Percentiles rank a stretch among this genome's conserved stretches.
These are phyloP conservation scores for Massariosphaeria phaeospora DNA, from an alignment of 495 filamentous ascomycete genomes.

Conservation along the genomic window DNA sequence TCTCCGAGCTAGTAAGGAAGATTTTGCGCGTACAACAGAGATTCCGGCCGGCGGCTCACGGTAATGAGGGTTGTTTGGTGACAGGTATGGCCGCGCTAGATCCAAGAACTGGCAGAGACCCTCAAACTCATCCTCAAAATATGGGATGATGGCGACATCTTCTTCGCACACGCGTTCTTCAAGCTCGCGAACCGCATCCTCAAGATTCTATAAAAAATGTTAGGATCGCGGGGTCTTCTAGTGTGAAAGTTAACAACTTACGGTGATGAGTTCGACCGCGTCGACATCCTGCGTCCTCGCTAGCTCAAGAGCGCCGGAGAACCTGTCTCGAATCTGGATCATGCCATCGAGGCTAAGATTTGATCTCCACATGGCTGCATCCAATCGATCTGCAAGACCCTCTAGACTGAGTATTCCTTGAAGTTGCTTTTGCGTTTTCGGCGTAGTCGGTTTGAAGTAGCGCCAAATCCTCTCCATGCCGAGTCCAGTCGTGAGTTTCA, in stretches of 20 bases:
- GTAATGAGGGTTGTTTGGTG: no score
- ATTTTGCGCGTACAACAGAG: constrained; percentile 2
- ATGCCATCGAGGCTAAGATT: constrained; percentile 25
- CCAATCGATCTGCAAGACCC: constrained; percentile 67
- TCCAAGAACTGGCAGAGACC: constrained; percentile 56
- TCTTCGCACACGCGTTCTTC: constrained; percentile 20
- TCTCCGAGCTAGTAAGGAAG: constrained; percentile 21
- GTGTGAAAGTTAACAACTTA: constrained; percentile 8
- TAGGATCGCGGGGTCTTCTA: no score
- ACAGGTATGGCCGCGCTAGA: constrained; percentile 10
- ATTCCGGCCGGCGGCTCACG: constrained; percentile 3
- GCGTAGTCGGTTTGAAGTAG: constrained; percentile 60
- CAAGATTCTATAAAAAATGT: constrained; percentile 19
- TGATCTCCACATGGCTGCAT: constrained; percentile 52
- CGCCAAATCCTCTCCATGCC: constrained; percentile 85
- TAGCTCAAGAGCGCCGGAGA: constrained; percentile 28
- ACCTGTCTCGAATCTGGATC: constrained; percentile 32
- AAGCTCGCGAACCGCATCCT: constrained; percentile 22
- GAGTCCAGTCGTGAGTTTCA: constrained; percentile 54
- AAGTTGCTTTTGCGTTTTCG: constrained; percentile 50
- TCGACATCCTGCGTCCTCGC: constrained; percentile 22
- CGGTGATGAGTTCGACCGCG: constrained; percentile 20
- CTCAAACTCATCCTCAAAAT: constrained; percentile 62
- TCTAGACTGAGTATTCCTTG: constrained; percentile 56
- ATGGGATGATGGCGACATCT: constrained; percentile 27